phyloP scores from a whole-genome alignment of 1,139 yeast species.

The Blastobotrys niveus region DNA sequence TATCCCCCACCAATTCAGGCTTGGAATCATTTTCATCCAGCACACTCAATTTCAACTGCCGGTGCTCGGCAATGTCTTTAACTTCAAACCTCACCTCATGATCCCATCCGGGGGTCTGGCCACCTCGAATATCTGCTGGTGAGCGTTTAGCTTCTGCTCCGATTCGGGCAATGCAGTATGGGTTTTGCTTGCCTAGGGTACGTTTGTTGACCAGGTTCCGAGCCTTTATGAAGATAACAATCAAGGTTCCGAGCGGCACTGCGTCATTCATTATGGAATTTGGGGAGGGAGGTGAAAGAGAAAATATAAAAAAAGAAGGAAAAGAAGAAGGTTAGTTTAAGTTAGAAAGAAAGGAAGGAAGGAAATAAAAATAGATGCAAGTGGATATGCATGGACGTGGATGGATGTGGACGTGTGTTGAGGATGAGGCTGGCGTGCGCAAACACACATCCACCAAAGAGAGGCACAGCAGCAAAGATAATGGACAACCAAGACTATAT shows the following conservation, averaged over 20 bases:
- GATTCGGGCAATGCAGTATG: conserved; percentile 72
- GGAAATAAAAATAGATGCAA: no score
- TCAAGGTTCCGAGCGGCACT: conserved; percentile 34
- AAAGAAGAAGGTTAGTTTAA: no score
- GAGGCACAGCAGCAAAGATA: no score
- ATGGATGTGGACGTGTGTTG: no score
- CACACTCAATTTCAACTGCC: conserved; percentile 62
- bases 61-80: conserved; percentile 38
- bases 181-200: conserved; percentile 82
- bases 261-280: background rate
- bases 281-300: background rate
- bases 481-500: no score
- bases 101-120: conserved; percentile 87
- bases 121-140: conserved; percentile 70
- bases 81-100: conserved; percentile 71
- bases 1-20: conserved; percentile 80
- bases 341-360: no score
- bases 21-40: conserved; percentile 83
- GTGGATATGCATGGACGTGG: no score
- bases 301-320: no score
- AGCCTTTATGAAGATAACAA: conserved; percentile 37
- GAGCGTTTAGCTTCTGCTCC: conserved; percentile 80
- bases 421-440: no score
- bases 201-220: conserved; percentile 73
- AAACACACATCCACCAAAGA: no score